These are phyloP conservation scores for Aspergillus bridgeri DNA, from an alignment of 495 filamentous ascomycete genomes.

Conservation along the genomic window DNA sequence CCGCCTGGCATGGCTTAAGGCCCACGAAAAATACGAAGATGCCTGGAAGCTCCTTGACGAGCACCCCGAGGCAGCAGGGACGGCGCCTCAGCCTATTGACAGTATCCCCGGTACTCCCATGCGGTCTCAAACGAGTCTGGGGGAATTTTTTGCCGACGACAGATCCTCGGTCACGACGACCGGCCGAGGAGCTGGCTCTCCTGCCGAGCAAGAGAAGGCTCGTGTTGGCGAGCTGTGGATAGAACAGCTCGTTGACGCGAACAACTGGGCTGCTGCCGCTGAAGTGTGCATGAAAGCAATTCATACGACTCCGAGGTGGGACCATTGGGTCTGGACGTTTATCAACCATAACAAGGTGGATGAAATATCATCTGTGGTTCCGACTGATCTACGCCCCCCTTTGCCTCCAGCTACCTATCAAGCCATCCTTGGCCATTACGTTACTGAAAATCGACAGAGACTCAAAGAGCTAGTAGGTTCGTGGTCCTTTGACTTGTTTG, in stretches of 20 bases:
- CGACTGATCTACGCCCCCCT: constrained; percentile 69
- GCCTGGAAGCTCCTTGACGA: constrained; percentile 86
- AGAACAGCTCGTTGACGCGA: constrained; percentile 68
- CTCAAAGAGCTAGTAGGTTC: constrained; percentile 75
- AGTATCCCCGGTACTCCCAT: constrained; percentile 53
- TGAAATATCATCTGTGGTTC: constrained; percentile 83
- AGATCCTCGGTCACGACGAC: constrained; percentile 55
- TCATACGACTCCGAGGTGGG: constrained; percentile 76
- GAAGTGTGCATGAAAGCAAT: constrained; percentile 76
- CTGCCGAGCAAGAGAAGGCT: constrained; percentile 84
- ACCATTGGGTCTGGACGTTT: constrained; percentile 91
- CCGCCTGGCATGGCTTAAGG: constrained; percentile 79
- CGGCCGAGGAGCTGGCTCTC: constrained; percentile 45
- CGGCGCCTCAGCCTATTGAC: constrained; percentile 43
- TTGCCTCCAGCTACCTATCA: constrained; percentile 85
- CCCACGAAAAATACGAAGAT: constrained; percentile 71
- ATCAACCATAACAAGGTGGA: constrained; percentile 79
- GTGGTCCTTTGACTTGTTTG: constrained; percentile 85
- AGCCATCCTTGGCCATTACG: constrained; percentile 79
- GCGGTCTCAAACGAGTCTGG: constrained; percentile 52
- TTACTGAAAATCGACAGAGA: constrained; percentile 61
- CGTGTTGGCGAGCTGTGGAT: constrained; percentile 92
- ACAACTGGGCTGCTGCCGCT: constrained; percentile 75
- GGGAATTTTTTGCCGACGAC: constrained; percentile 78
- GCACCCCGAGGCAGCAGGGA: constrained; percentile 58